Conservation (phyloP, 495 filamentous ascomycete genomes). For the Penicillium mononematosum region DNA sequence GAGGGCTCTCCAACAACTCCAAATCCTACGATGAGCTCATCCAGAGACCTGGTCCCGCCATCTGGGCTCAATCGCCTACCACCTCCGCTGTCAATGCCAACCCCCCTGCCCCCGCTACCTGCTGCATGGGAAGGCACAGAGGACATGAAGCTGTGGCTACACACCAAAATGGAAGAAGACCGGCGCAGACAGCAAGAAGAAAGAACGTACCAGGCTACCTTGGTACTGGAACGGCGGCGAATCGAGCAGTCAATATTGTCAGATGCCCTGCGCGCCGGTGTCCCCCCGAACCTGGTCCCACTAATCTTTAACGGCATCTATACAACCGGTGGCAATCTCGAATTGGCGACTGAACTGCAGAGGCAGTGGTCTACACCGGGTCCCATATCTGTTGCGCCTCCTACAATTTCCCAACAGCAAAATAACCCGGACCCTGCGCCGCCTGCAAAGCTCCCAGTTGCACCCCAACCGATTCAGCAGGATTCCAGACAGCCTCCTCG, state of each 20-base stretch:
- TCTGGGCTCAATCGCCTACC: constrained; percentile 37
- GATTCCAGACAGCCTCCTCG: neutral
- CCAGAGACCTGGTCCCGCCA: constrained; percentile 40
- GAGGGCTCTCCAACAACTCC: constrained; percentile 17
- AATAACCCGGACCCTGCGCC: constrained; percentile 47
- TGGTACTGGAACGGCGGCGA: constrained; percentile 75
- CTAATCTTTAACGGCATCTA: constrained; percentile 81
- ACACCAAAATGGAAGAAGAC: constrained; percentile 83
- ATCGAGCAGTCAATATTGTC: constrained; percentile 82
- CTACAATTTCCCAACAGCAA: constrained; percentile 24
- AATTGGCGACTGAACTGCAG: constrained; percentile 69
- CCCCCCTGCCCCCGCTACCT: constrained; percentile 66
- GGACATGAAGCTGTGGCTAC: constrained; percentile 79
- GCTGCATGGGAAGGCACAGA: constrained; percentile 72
- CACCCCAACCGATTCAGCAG: constrained; percentile 41
- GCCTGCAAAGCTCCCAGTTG: constrained; percentile 12
- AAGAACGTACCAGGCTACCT: constrained; percentile 75
- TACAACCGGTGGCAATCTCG: constrained; percentile 61
- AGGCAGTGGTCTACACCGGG: neutral
- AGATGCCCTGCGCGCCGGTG: constrained; percentile 74
- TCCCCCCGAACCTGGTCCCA: constrained; percentile 84
- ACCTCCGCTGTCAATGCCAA: constrained; percentile 34
- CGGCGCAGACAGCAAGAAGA: constrained; percentile 83
- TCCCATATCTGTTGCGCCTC: neutral
- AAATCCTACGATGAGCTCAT: constrained; percentile 34